These are phyloP conservation scores for Trichothecium roseum DNA, from an alignment of 2,329 filamentous ascomycete genomes.

Conservation along the genomic window DNA sequence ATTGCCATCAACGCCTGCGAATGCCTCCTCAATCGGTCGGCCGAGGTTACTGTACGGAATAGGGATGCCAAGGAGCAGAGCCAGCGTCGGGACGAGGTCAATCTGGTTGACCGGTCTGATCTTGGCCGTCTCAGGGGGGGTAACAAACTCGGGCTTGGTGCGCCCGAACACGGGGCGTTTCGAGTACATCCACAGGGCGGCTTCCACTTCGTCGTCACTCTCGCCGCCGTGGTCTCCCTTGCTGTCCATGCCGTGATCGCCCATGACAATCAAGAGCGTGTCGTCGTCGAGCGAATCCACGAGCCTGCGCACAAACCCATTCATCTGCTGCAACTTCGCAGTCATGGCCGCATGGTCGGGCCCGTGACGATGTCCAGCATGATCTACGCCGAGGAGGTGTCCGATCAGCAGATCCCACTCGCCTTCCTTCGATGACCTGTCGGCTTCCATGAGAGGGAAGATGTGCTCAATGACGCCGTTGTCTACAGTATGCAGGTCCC, in stretches of 20 bases:
- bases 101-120: constrained; percentile 73
- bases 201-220: constrained; percentile 90
- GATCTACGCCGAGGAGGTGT: constrained; percentile 90
- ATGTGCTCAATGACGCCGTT: constrained; percentile 90
- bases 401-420: constrained; percentile 94
- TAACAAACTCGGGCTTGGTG: constrained; percentile 45
- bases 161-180: constrained; percentile 78
- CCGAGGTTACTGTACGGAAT: constrained; percentile 96
- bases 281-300: constrained; percentile 66
- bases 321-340: constrained; percentile 85
- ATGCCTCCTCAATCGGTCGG: constrained; percentile 86
- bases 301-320: constrained; percentile 63
- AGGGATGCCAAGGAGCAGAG: constrained; percentile 78
- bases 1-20: constrained; percentile 57
- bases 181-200: constrained; percentile 97
- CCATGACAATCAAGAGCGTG: constrained; percentile 89
- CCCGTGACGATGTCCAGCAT: constrained; percentile 92
- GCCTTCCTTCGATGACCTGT: constrained; percentile 34
- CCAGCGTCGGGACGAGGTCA: constrained; percentile 85
- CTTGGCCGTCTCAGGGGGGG: constrained; percentile 63
- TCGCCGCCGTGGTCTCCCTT: constrained; percentile 99
- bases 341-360: constrained; percentile 89
- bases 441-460: constrained; percentile 63
- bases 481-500: constrained; percentile 94
- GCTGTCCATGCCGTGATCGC: constrained; percentile 96